Evolutionary conservation across 345 rosid genomes (phyloP), one percentile per base, ranked within the genome.

Genomic region (Citrus cavaleriei): DNA sequence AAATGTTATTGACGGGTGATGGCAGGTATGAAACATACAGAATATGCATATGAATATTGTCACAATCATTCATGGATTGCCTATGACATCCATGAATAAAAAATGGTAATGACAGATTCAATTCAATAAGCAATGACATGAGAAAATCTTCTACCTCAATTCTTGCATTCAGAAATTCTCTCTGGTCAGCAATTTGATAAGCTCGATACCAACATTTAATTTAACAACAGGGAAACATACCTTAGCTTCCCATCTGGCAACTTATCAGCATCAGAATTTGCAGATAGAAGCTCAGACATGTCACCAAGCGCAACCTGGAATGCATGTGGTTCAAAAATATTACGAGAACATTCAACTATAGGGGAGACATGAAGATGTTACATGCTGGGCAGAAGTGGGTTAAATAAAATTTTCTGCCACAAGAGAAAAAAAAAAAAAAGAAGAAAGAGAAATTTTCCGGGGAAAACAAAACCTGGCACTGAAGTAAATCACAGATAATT

Each of bases 221-320:
- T n/a, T 21, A 68, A 8, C 55, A 61, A 30, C 10, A 64, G 72
- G 57, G 37, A 38, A 59, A 80, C 83, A 74, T 51, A 95, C 98
- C 97, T 95, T 78, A 91, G 85, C 85, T 92, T 95, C n/a, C 98
- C 98, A 6, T 79, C 67, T 6, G 98, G 93, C 75, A 95, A 82
- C 61, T 88, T 90, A 78, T 93, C 83, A 37, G 98, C 97, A 75
- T 92, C 86, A 79, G 85, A 86, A 58, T 95, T 85, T 19, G 91
- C 89, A 57, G 55, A 0, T 6, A 79, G 79, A 78, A 91, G 97
- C 81, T 95, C 98, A 62, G 76, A 90, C 95, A 93, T 90, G 86
- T 91, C 95, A 7, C 98, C 98, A 49, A 95, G 88, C n/a, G 98
- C 98, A 85, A 95, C 98, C 98, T 95, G 58, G 62, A 49, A 76